These are phyloP conservation scores for Wickerhamiella alocasiicola DNA, from an alignment of 805 yeast species.

Conservation along the genomic window DNA sequence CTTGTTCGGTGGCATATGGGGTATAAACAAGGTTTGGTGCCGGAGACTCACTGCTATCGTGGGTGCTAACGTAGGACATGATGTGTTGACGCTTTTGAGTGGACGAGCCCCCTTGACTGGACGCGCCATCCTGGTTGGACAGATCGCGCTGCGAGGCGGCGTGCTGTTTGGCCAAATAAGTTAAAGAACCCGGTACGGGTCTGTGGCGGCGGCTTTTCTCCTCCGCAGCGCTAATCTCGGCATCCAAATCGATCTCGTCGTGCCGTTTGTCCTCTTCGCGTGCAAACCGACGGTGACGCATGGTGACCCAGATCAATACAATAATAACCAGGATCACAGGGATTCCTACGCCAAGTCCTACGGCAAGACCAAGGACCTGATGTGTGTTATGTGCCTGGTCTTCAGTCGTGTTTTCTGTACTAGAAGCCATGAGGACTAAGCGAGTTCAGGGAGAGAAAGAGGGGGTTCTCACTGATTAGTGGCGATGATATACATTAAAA, in stretches of 20 bases:
- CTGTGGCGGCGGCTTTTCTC: slow-evolving; percentile 2
- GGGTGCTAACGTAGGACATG: not conserved
- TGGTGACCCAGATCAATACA: slow-evolving; percentile 25
- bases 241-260: slow-evolving; percentile 28
- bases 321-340: slow-evolving; percentile 27
- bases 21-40: not conserved
- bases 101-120: too few species aligned
- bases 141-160: slow-evolving; percentile 9
- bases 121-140: not conserved
- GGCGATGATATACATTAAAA: too few species aligned
- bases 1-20: slow-evolving; percentile 5
- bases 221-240: slow-evolving; percentile 27
- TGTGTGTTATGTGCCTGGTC: slow-evolving; percentile 2
- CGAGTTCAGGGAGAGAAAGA: too few species aligned
- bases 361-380: slow-evolving; percentile 19
- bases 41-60: not conserved
- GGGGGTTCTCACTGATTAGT: too few species aligned
- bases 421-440: not conserved
- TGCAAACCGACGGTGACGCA: slow-evolving; percentile 24
- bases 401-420: not conserved
- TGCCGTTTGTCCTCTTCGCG: slow-evolving; percentile 28
- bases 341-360: slow-evolving; percentile 31
- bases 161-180: slow-evolving; percentile 9
- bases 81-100: not conserved
- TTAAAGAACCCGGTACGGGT: slow-evolving; percentile 3